Base-by-base conservation (phyloP, 768 basidiomycete genomes). In the Leucosporidium yakuticum region DNA sequence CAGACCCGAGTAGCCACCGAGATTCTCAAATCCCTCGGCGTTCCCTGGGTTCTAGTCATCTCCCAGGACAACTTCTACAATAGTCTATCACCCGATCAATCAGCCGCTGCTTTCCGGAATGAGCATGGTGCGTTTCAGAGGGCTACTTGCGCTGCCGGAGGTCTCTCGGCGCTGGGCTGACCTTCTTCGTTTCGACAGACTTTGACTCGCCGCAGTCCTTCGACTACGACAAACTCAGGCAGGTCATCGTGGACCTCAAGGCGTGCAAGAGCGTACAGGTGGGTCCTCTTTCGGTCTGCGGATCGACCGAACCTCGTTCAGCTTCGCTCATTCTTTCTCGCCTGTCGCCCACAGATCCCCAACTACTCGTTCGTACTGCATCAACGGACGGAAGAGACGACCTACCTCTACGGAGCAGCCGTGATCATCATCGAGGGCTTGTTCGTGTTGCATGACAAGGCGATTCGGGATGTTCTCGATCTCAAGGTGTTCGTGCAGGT, bases 121-220 rank as follows among this genome's bases (percentile, higher is more conserved):
- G 78, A 80, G 57, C 72, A 80, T 36, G 79, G 79, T 70, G 21
- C 19, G 64, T 44, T n/a, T 36, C 31, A 17, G 53, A 21, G 21
- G 48, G 19, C 36, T n/a, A 1, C 27, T n/a, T n/a, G n/a, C n/a
- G n/a, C n/a, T n/a, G 29, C 7, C n/a, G 17, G 5, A 55, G n/a
- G 29, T 55, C 29, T 55, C 29, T 29, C 27, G 54, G 54, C 25
- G n/a, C 29, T 4, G 27, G 12, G 34, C 21, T 61, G 17, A 25
- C 63, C 49, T 27, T 19, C 31, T 29, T 23, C 53, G 51, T n/a
- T 31, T 55, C 50, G 25, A 50, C 27, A 68, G 91, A 94, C 75
- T 88, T 94, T 71, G 95, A 99, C 76, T 90, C 93, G 74, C 95
- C 95, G 17, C 86, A 90, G 78, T 87, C 93, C 5, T 88, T 98